Evolutionary conservation across 768 basidiomycete genomes (phyloP).

Genomic region (Pseudohyphozyma bogoriensis): DNA sequence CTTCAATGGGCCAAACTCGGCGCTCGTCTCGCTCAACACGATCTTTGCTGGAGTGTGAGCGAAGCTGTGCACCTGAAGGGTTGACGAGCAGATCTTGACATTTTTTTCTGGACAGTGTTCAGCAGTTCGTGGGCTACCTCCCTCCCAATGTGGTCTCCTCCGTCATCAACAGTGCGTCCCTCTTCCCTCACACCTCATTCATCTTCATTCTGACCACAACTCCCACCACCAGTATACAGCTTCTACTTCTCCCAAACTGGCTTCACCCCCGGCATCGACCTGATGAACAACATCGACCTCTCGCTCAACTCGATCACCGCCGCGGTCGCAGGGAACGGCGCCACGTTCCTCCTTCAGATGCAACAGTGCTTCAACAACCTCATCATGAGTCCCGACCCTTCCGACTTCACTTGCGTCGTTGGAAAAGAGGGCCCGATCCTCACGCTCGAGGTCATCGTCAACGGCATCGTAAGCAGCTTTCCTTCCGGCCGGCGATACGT

Average conservation of each 20-base stretch:
- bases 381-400: constrained; percentile 6
- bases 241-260: constrained; percentile 7
- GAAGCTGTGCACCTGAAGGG: background rate
- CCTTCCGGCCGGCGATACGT: too few relatives aligned
- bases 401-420: constrained; percentile 3
- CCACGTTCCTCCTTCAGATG: constrained; percentile 8
- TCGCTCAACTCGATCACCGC: constrained; percentile 12
- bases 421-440: constrained; percentile 2
- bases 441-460: constrained; percentile 3
- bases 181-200: background rate
- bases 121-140: constrained; percentile 15
- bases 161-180: constrained; percentile 17
- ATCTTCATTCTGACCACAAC: background rate
- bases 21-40: background rate
- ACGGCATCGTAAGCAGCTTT: constrained; percentile 8
- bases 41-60: constrained; percentile 16
- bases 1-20: background rate
- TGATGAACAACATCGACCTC: constrained; percentile 9
- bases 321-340: constrained; percentile 4
- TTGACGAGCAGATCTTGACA: background rate
- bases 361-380: constrained; percentile 16
- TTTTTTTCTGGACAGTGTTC: background rate
- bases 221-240: background rate
- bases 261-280: background rate
- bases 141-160: constrained; percentile 10